phyloP scores from a whole-genome alignment of 768 basidiomycete genomes.

The Termitomyces sp. region DNA sequence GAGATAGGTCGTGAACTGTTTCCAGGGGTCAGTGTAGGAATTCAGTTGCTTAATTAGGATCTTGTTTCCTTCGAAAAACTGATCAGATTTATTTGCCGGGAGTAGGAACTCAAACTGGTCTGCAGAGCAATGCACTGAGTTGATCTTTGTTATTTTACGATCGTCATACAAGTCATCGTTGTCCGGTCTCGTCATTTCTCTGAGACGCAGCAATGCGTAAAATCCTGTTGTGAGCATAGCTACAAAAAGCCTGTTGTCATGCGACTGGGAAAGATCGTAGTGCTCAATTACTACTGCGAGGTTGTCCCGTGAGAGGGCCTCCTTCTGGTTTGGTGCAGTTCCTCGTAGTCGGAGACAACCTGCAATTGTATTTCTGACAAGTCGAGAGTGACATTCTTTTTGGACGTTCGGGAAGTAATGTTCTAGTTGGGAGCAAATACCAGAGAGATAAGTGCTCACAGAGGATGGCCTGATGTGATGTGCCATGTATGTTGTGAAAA shows the following conservation, averaged over 20 bases:
- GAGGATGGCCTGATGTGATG: no score
- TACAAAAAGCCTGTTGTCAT: neutral
- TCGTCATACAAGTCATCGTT: neutral
- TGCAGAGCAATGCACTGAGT: neutral
- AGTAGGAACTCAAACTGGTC: neutral
- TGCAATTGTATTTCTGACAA: no score
- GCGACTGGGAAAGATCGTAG: no score
- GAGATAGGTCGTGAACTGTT: neutral
- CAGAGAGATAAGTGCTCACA: no score
- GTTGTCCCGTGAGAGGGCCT: no score
- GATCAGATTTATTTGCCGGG: neutral
- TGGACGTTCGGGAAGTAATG: no score
- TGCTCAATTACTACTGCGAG: no score
- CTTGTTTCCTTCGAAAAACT: neutral
- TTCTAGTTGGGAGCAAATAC: no score
- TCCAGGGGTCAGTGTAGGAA: neutral
- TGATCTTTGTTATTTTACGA: neutral
- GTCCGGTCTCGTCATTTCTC: neutral
- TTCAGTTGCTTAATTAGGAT: fast-evolving
- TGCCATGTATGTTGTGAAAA: no score
- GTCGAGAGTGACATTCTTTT: no score
- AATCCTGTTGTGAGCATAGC: neutral
- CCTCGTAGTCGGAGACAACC: no score
- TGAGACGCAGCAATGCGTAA: neutral
- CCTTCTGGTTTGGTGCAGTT: no score